Conservation (phyloP, 116 monocot species). For the Cymodocea nodosa region DNA sequence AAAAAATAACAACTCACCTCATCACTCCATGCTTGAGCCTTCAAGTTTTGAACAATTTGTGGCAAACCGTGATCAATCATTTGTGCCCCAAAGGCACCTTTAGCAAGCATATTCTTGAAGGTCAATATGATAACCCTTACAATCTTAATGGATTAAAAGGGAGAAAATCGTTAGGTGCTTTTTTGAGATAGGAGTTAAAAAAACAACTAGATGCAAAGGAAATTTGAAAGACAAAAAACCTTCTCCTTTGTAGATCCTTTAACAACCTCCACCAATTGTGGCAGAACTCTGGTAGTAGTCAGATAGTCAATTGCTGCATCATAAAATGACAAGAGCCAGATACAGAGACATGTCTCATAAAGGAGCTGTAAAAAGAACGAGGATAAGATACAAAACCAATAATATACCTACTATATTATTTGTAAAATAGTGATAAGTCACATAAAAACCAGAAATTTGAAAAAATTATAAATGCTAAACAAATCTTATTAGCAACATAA, state of each 20-base stretch:
- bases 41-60: constrained; percentile 75
- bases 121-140: constrained; percentile 87
- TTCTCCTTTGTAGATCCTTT: constrained; percentile 95
- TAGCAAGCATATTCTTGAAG: constrained; percentile 65
- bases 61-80: constrained; percentile 91
- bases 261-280: constrained; percentile 73
- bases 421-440: no score
- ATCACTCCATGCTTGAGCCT: constrained; percentile 80
- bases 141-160: constrained; percentile 29
- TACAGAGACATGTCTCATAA: constrained; percentile 89
- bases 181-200: background rate
- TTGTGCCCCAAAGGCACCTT: constrained; percentile 71
- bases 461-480: no score
- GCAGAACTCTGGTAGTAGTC: constrained; percentile 54
- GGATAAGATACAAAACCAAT: no score
- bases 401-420: no score
- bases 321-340: constrained; percentile 95
- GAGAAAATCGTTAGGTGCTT: background rate
- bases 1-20: constrained; percentile 37
- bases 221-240: constrained; percentile 19
- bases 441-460: no score
- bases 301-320: constrained; percentile 79
- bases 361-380: constrained; percentile 47
- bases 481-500: no score
- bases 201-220: background rate